Conservation (phyloP, 495 filamentous ascomycete genomes). For the Apiosordaria backusii region DNA sequence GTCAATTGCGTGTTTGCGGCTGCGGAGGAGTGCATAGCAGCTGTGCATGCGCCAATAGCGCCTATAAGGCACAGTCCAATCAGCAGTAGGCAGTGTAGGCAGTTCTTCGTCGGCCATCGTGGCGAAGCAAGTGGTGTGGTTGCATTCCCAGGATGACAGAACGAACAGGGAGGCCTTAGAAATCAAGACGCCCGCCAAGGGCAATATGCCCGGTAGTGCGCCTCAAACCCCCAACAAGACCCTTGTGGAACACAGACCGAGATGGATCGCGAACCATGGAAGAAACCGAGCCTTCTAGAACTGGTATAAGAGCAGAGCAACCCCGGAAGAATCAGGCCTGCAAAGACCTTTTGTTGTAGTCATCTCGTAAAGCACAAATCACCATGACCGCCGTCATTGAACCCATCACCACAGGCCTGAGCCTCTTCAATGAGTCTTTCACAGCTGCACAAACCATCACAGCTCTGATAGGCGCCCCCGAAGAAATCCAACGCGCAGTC, state of each 20-base stretch:
- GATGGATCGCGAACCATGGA: not conserved
- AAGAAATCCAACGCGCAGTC: not conserved
- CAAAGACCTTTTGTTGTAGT: not conserved
- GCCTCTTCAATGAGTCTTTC: conserved; percentile 7
- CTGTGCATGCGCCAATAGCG: not conserved
- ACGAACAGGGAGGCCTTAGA: not conserved
- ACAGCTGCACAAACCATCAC: not conserved
- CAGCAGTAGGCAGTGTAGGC: not conserved
- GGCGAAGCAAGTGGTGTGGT: not conserved
- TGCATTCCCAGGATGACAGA: not conserved
- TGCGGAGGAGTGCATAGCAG: not conserved
- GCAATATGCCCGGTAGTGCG: not conserved
- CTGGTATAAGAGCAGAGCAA: not conserved
- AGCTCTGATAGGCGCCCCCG: not conserved
- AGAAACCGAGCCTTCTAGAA: not conserved
- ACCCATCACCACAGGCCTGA: conserved; percentile 2
- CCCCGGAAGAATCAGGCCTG: not conserved
- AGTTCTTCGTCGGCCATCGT: not conserved
- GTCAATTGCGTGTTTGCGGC: not conserved
- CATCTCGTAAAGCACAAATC: not conserved
- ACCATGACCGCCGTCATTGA: not conserved
- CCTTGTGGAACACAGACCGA: not conserved
- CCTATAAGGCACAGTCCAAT: not conserved
- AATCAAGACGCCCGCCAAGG: not conserved
- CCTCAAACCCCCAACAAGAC: not conserved